These are phyloP conservation scores for Epichloe baconii DNA, from an alignment of 2,329 filamentous ascomycete species.

Conservation along the genomic window DNA sequence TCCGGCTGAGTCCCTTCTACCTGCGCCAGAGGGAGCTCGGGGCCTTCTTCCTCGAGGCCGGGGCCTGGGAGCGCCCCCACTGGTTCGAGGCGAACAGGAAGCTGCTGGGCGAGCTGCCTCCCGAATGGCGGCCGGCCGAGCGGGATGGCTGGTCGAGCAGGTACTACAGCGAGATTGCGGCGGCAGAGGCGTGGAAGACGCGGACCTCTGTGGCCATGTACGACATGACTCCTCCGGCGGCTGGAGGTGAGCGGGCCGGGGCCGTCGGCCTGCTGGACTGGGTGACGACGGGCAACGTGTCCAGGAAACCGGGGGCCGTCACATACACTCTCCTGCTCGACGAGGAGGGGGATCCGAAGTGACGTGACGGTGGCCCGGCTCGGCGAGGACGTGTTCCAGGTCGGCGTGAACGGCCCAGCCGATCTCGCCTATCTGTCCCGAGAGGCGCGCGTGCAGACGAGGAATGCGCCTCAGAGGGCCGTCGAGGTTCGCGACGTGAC, in stretches of 20 bases:
- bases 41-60: conserved; percentile 44
- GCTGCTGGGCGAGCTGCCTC: conserved; percentile 36
- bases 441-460: conserved; percentile 36
- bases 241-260: conserved; percentile 44
- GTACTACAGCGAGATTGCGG: conserved; percentile 44
- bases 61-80: conserved; percentile 49
- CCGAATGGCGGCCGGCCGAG: conserved; percentile 38
- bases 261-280: conserved; percentile 40
- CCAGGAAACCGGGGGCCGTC: conserved; percentile 33
- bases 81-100: conserved; percentile 46
- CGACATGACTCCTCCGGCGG: conserved; percentile 47
- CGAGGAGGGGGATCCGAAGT: conserved; percentile 35
- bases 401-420: conserved; percentile 41
- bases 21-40: conserved; percentile 39
- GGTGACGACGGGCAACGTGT: conserved; percentile 36
- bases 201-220: conserved; percentile 48
- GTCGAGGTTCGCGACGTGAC: conserved; percentile 46
- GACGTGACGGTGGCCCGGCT: conserved; percentile 45
- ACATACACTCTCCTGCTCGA: conserved; percentile 46
- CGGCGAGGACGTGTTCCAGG: conserved; percentile 34
- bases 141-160: conserved; percentile 45
- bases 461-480: conserved; percentile 25
- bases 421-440: conserved; percentile 41
- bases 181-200: conserved; percentile 52
- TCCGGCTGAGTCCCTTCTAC: conserved; percentile 47